Evolutionary conservation across 2,329 filamentous ascomycete genomes (phyloP), one percentile per base, ranked within the genome.

Genomic region (Paradendryphiella salina): DNA sequence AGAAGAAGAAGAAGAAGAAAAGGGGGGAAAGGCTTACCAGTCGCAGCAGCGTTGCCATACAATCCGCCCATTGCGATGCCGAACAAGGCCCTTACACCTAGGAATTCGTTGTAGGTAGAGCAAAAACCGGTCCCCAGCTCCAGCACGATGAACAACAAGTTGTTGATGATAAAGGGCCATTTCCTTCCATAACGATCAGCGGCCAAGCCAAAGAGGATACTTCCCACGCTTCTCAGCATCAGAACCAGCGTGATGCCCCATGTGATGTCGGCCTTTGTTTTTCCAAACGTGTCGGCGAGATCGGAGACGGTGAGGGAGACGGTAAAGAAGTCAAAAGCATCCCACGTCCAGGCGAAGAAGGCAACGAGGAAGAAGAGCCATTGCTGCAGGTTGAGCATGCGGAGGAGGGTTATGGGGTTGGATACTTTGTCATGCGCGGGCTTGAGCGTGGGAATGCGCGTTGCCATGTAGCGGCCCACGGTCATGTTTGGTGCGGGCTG

Each of bases 41-140:
- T 85, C 0, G 83, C 82, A 8, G 83, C 82, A 9, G 80, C 81
- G 58, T 85, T 85, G 3, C 83, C 83, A 59, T 84, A 85, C 9
- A 85, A 65, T 40, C 83, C 83, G 15, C 83, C 83, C 83, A 86
- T 86, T 5, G 83, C 83, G 61, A 86, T 81, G 15, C 83, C 83
- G 57, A 83, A 86, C 3, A 86, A 71, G 0, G 83, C 80, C 13
- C 83, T 76, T 38, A 83, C 81, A 2, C 75, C 83, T 28, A 85
- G 70, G 59, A 86, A 86, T 53, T 82, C 77, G 7, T 79, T 66
- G 63, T 84, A 85, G 1, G 80, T 84, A 7, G 79, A 68, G 54
- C 77, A 81, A 63, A 85, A 86, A 17, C 82, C 82, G 0, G 83
- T 83, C 1, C 77, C 83, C 6, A 86, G 72, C 59, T 85, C 83